A percentile compares a stretch with the other conserved stretches of the same genome.
phyloP scores from a whole-genome alignment of 1,139 yeast species.

The Saccharomycopsis crataegensis region DNA sequence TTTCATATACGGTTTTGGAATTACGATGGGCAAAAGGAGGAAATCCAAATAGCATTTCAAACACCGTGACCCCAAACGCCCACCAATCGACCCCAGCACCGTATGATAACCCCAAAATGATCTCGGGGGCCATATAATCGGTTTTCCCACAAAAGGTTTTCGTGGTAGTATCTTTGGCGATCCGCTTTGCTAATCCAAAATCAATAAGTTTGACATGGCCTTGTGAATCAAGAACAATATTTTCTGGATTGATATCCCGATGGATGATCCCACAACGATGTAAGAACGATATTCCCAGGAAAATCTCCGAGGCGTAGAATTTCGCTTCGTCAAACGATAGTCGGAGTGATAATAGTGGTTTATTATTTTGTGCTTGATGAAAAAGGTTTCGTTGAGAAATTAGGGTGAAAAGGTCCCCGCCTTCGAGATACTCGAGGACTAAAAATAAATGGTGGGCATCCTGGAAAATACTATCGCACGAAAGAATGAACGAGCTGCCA shows the following conservation, averaged over 20 bases:
- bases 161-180: conserved; percentile 66
- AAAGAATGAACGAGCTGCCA: conserved; percentile 3
- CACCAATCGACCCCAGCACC: conserved; percentile 83
- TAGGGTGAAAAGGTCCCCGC: conserved; percentile 15
- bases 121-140: conserved; percentile 80
- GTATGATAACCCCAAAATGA: conserved; percentile 68
- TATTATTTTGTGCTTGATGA: not conserved
- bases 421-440: conserved; percentile 36
- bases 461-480: conserved; percentile 20
- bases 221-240: conserved; percentile 82
- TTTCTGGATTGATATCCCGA: conserved; percentile 91
- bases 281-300: conserved; percentile 90
- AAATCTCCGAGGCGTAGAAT: conserved; percentile 97
- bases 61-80: conserved; percentile 74
- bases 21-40: conserved; percentile 58
- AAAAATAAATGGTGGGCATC: conserved; percentile 28
- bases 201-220: conserved; percentile 98
- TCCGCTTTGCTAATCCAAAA: conserved; percentile 88
- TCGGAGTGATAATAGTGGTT: not conserved
- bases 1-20: conserved; percentile 4
- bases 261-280: conserved; percentile 95
- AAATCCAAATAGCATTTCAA: conserved; percentile 97
- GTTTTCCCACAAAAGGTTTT: conserved; percentile 97
- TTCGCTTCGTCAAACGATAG: conserved; percentile 53
- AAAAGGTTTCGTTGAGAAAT: not conserved